Base-by-base conservation (phyloP, 2,329 filamentous ascomycete species). In the Dichotomopilus funicola region DNA sequence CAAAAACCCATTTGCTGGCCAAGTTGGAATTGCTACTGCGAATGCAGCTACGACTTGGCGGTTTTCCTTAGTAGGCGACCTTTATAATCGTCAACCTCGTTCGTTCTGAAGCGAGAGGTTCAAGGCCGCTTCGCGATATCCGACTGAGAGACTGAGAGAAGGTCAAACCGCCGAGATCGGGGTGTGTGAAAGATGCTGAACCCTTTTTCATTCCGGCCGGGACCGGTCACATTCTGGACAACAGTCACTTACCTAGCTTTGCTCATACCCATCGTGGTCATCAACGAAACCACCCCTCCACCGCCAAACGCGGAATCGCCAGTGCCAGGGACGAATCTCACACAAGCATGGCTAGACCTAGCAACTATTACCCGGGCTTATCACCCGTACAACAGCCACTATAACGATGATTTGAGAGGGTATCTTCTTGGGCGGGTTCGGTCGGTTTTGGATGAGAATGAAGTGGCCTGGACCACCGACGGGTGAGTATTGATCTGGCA, bases 361-460 rank as follows among this genome's bases (percentile, higher is more conserved):
- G 83, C 90, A 58, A 74, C 78, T 54, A 78, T 99, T 49, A 92
- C 87, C 37, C 78, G 78, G 60, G 77, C 78, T 1, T 94, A 88
- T 67, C 94, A 96, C 68, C 92, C 94, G 0, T 96, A 89, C 75
- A 96, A 96, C 72, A 91, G 87, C 62, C 85, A 78, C 57, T 78
- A 82, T 58, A 97, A 96, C 68, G 91, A 96, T 63, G 75, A 83
- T 31, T 85, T 96, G 37, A 85, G 89, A 59, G 74, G 81, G 37
- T 96, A 87, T 78, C 74, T 97, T 37, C 75, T 96, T 58, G 65
- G 74, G 13, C 82, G 91, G 57, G 81, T 95, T 56, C 74, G 84
- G 59, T 74, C 79, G 40, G 94, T 96, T 57, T 70, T 92, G 60
- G 73, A 80, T 36, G 73, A 75, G 27, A 90, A 88, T 67, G 72